phyloP scores from a whole-genome alignment of 805 yeast species.

The Schwanniomyces occidentalis region DNA sequence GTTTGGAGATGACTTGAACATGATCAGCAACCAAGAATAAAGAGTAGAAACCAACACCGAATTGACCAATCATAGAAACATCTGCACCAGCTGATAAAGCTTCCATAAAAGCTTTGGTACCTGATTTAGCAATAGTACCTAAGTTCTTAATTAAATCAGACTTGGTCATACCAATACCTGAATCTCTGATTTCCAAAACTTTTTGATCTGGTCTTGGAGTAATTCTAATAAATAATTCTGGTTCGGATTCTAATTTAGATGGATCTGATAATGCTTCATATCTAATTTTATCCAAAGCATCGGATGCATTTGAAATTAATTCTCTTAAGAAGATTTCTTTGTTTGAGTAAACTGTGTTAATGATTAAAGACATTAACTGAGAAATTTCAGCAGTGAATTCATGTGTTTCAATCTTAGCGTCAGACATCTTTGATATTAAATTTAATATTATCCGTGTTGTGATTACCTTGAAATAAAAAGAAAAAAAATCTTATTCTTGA shows the following conservation, averaged over 20 bases:
- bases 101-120: conserved; percentile 99
- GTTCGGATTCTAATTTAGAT: conserved; percentile 87
- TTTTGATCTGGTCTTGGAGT: conserved; percentile 95
- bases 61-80: conserved; percentile 99
- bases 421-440: conserved; percentile 40
- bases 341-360: conserved; percentile 99
- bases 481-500: background rate
- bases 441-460: conserved; percentile 1
- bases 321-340: conserved; percentile 99
- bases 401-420: conserved; percentile 68
- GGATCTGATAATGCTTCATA: conserved; percentile 95
- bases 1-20: conserved; percentile 97
- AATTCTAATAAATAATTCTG: conserved; percentile 94
- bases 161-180: conserved; percentile 99
- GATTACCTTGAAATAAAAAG: background rate
- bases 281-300: conserved; percentile 98
- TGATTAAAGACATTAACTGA: conserved; percentile 99
- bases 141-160: conserved; percentile 98
- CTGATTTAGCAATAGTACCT: conserved; percentile 99
- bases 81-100: conserved; percentile 99
- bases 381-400: conserved; percentile 99
- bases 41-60: conserved; percentile 99
- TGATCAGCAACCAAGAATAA: conserved; percentile 98
- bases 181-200: conserved; percentile 94
- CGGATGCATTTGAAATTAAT: conserved; percentile 97